A percentile compares a stretch with the other conserved stretches of the same genome.
phyloP scores from a whole-genome alignment of 441 rosid genomes.

The Euphorbia celastroides region DNA sequence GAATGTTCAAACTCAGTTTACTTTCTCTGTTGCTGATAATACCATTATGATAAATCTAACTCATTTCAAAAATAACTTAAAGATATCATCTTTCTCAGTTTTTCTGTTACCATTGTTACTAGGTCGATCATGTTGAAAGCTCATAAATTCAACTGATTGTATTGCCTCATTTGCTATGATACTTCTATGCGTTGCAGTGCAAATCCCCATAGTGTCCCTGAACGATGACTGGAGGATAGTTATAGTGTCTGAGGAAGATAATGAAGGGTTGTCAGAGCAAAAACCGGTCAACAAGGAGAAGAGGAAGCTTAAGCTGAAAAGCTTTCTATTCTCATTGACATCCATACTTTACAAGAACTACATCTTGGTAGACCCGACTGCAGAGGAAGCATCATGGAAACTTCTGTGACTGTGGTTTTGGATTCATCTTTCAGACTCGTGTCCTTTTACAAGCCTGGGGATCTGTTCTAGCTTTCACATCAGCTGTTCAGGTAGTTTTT shows the following conservation, averaged over 20 bases:
- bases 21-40: background rate
- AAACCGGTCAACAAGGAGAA: constrained; percentile 65
- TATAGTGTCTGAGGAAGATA: constrained; percentile 38
- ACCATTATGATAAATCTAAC: background rate
- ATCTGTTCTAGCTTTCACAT: constrained; percentile 53
- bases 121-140: background rate
- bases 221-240: constrained; percentile 77
- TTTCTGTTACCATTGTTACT: background rate
- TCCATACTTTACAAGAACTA: constrained; percentile 76
- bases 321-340: constrained; percentile 73
- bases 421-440: constrained; percentile 72
- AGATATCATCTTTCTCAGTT: background rate
- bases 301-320: constrained; percentile 61
- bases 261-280: constrained; percentile 35
- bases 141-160: background rate
- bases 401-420: constrained; percentile 61
- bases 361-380: constrained; percentile 79
- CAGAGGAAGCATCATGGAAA: constrained; percentile 95
- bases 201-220: constrained; percentile 75
- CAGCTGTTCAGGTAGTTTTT: constrained; percentile 60
- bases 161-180: constrained; percentile 7
- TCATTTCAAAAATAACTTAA: constrained; percentile 2
- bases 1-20: background rate
- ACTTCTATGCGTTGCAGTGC: constrained; percentile 43
- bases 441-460: constrained; percentile 91